Evolutionary conservation across 768 basidiomycete species (phyloP).

Genomic region (Pulveroboletus sp.): DNA sequence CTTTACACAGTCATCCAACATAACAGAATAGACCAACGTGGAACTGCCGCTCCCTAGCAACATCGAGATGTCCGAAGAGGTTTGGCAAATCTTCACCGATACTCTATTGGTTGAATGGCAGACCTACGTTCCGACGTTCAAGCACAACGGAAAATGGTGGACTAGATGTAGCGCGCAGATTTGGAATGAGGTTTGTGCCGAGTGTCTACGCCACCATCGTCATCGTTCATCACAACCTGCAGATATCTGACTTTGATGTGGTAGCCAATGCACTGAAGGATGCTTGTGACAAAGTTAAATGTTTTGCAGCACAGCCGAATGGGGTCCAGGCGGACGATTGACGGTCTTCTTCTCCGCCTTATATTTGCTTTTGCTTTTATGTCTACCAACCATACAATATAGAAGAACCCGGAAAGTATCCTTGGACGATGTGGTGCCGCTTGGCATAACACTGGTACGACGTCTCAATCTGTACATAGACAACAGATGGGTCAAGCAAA

Average conservation of each 20-base stretch:
- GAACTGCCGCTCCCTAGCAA: conserved; percentile 34
- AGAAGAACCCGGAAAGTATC: no score
- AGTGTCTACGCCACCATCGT: not conserved
- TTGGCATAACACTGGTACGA: no score
- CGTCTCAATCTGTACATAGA: no score
- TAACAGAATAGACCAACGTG: conserved; percentile 36
- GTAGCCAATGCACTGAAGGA: conserved; percentile 28
- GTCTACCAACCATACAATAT: no score
- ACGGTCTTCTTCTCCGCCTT: no score
- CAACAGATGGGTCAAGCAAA: no score
- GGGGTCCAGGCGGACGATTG: no score
- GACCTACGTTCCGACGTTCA: conserved; percentile 8
- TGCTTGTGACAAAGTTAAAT: conserved; percentile 15
- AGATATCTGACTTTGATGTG: conserved; percentile 33
- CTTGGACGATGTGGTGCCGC: no score
- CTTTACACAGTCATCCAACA: not conserved
- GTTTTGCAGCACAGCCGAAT: not conserved
- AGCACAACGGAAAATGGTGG: conserved; percentile 33
- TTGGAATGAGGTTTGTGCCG: conserved; percentile 30
- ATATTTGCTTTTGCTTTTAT: no score
- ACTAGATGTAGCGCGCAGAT: conserved; percentile 29
- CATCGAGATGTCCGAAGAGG: conserved; percentile 18
- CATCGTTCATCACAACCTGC: not conserved
- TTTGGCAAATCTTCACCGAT: conserved; percentile 15
- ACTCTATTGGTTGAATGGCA: conserved; percentile 23